A percentile compares a stretch with the other conserved stretches of the same genome.
Conservation (phyloP, 1,284 basidiomycete species). For the Boletus holoroseus region DNA sequence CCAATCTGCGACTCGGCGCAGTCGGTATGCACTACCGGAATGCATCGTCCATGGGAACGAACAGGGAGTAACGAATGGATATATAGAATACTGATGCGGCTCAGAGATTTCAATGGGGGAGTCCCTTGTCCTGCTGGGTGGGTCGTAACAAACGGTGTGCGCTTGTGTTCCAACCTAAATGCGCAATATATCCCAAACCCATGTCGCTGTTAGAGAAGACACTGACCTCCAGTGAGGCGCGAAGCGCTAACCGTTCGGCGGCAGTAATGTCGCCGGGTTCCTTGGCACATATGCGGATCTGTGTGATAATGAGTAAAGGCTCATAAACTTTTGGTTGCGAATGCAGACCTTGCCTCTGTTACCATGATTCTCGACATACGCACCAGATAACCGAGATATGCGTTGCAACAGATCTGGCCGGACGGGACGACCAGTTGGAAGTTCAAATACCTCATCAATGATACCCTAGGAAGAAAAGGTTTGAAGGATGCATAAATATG, state of each 20-base stretch:
- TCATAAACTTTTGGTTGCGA: background rate
- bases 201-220: background rate
- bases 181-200: background rate
- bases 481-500: background rate
- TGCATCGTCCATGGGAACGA: constrained; percentile 46
- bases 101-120: constrained; percentile 29
- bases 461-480: constrained; percentile 40
- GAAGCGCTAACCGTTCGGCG: constrained; percentile 51
- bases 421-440: constrained; percentile 44
- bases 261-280: constrained; percentile 36
- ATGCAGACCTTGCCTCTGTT: constrained; percentile 41
- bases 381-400: constrained; percentile 62
- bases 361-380: constrained; percentile 51
- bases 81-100: constrained; percentile 48
- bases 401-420: constrained; percentile 46
- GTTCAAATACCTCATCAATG: constrained; percentile 42
- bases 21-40: constrained; percentile 46
- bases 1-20: constrained; percentile 59
- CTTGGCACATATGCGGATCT: constrained; percentile 56
- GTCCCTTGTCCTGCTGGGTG: constrained; percentile 28
- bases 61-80: constrained; percentile 54
- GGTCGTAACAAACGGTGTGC: constrained; percentile 36
- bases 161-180: constrained; percentile 17
- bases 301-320: constrained; percentile 3
- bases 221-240: constrained; percentile 49